Percentiles rank a stretch among this genome's conserved stretches.
phyloP scores from a whole-genome alignment of 768 basidiomycete species.

The Boletus reticulatus region DNA sequence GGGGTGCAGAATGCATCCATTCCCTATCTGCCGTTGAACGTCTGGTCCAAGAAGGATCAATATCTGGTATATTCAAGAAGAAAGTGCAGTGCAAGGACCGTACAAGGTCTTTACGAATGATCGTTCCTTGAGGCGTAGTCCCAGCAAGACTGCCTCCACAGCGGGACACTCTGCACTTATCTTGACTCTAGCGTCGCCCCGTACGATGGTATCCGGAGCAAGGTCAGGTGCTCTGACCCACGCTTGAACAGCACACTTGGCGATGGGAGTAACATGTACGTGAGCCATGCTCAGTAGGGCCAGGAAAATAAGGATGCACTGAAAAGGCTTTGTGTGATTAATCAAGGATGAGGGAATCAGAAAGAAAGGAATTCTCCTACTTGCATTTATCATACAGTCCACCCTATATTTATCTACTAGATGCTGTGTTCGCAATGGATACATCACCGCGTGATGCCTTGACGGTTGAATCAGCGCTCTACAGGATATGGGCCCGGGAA shows the following conservation, averaged over 20 bases:
- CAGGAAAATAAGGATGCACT: background rate
- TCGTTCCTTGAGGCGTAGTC: constrained; percentile 20
- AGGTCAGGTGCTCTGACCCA: constrained; percentile 24
- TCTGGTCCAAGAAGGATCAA: too few species aligned
- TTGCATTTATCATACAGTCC: too few species aligned
- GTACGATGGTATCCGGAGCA: constrained; percentile 7
- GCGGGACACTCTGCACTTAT: constrained; percentile 14
- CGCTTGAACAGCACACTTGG: constrained; percentile 6
- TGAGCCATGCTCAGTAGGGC: background rate
- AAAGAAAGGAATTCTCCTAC: too few species aligned
- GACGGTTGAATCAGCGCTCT: too few species aligned
- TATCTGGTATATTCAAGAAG: too few species aligned
- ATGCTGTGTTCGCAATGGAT: too few species aligned
- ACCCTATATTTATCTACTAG: too few species aligned
- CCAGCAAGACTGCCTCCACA: constrained; percentile 7
- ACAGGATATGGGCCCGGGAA: too few species aligned
- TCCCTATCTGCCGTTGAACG: too few species aligned
- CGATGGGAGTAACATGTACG: background rate
- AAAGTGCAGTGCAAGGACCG: too few species aligned
- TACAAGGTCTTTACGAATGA: constrained; percentile 16
- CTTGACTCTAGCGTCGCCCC: constrained; percentile 14
- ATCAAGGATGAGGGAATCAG: background rate
- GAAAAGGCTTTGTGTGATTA: background rate
- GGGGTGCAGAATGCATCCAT: too few species aligned
- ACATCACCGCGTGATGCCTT: too few species aligned